Conservation (phyloP, 345 rosid genomes). For the Diplotaxis tenuifolia region DNA sequence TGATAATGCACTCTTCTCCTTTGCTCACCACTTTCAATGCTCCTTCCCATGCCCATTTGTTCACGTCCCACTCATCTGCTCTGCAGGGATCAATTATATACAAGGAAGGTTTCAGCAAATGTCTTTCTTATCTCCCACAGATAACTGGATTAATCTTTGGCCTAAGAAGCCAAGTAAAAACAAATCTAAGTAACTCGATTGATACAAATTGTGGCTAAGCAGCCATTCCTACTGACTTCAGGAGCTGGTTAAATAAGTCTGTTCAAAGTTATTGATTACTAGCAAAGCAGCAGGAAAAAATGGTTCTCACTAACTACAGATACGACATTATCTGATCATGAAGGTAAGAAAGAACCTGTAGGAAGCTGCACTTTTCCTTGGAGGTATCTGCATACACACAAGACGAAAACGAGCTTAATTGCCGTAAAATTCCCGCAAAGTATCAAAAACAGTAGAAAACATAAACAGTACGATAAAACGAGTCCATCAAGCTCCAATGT, state of each 20-base stretch:
- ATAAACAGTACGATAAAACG: background rate
- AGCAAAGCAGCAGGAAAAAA: background rate
- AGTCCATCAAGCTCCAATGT: slow-evolving; percentile 1
- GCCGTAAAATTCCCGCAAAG: background rate
- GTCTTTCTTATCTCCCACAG: background rate
- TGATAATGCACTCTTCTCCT: slow-evolving; percentile 96
- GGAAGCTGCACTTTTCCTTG: slow-evolving; percentile 92
- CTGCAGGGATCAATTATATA: slow-evolving; percentile 43
- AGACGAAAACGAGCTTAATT: slow-evolving; percentile 12
- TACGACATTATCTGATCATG: background rate
- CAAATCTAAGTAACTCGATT: background rate
- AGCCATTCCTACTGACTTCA: background rate
- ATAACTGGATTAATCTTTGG: background rate
- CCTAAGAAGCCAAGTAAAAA: slow-evolving; percentile 2
- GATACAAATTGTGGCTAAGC: background rate
- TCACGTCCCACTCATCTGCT: slow-evolving; percentile 99
- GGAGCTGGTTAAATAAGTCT: background rate
- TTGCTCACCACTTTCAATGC: slow-evolving; percentile 76
- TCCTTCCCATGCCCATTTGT: slow-evolving; percentile 99
- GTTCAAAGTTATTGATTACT: background rate
- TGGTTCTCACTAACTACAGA: background rate
- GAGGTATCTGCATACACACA: slow-evolving; percentile 87
- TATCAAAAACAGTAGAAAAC: background rate
- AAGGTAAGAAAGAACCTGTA: slow-evolving; percentile 61
- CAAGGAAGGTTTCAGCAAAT: slow-evolving; percentile 23